These are phyloP conservation scores for Suillus plorans DNA, from an alignment of 768 basidiomycete species.

Conservation along the genomic window DNA sequence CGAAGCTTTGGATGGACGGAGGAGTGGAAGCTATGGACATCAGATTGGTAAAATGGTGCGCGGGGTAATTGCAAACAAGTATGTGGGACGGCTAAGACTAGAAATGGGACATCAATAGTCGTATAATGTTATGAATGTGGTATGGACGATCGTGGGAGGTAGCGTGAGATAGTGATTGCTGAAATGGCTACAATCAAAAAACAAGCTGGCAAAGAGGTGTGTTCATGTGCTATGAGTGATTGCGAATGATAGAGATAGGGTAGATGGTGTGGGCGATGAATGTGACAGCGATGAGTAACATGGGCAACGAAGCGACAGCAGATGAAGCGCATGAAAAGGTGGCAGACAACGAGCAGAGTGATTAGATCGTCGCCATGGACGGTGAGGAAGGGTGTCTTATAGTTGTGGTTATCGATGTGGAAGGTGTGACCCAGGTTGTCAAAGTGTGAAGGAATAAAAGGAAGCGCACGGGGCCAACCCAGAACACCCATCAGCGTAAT, in stretches of 20 bases:
- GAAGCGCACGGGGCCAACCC: constrained; percentile 45
- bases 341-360: constrained; percentile 17
- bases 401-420: constrained; percentile 44
- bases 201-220: constrained; percentile 25
- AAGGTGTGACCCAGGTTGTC: constrained; percentile 42
- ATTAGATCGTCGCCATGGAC: constrained; percentile 31
- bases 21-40: constrained; percentile 38
- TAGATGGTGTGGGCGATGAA: constrained; percentile 26
- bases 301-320: too few relatives aligned
- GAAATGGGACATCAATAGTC: constrained; percentile 45
- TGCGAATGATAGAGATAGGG: constrained; percentile 23
- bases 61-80: constrained; percentile 29
- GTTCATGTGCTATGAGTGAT: constrained; percentile 23
- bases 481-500: constrained; percentile 14
- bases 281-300: constrained; percentile 14
- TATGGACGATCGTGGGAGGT: constrained; percentile 29
- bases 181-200: constrained; percentile 44
- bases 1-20: constrained; percentile 32
- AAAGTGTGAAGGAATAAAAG: constrained; percentile 42
- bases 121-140: constrained; percentile 26
- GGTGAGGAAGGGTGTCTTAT: constrained; percentile 40
- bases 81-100: constrained; percentile 23
- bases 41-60: constrained; percentile 38
- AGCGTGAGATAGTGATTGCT: constrained; percentile 35
- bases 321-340: constrained; percentile 20